phyloP scores from a whole-genome alignment of 1,284 basidiomycete species.

The Cerioporus squamosus region DNA sequence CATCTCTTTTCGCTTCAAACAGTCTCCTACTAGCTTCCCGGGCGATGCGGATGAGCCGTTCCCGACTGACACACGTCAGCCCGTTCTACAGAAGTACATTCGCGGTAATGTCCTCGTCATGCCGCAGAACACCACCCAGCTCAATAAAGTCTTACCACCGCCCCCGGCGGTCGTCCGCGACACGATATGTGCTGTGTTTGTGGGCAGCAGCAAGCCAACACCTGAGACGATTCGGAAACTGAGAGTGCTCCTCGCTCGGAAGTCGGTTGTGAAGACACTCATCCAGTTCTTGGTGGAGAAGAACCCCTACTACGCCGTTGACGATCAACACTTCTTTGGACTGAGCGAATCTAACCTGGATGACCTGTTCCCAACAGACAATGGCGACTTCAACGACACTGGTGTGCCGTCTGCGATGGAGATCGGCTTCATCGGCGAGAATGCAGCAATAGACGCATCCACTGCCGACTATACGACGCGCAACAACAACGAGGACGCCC shows the following conservation, averaged over 20 bases:
- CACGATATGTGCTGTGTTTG: slow-evolving; percentile 3
- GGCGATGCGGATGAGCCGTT: not conserved
- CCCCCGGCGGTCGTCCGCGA: not conserved
- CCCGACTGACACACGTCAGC: too few relatives aligned
- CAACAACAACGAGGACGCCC: not conserved
- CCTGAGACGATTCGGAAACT: not conserved
- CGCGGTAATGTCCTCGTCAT: not conserved
- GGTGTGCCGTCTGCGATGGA: slow-evolving; percentile 1
- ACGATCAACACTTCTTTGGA: not conserved
- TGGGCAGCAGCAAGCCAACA: not conserved
- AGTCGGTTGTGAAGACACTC: not conserved
- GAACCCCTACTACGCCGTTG: not conserved
- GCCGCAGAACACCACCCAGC: slow-evolving; percentile 3
- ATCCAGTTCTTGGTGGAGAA: not conserved
- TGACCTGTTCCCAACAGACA: not conserved
- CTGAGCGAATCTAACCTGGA: not conserved
- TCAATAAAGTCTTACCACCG: slow-evolving; percentile 2
- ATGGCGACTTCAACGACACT: not conserved
- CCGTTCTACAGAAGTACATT: too few relatives aligned
- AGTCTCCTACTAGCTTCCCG: not conserved
- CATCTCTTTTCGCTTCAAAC: not conserved
- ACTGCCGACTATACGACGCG: not conserved
- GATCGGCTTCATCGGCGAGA: not conserved
- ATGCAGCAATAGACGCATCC: not conserved
- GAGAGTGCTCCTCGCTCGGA: not conserved